A percentile compares a stretch with the other conserved stretches of the same genome.
phyloP scores from a whole-genome alignment of 2,329 filamentous ascomycete genomes.

The Penicillium sp. region DNA sequence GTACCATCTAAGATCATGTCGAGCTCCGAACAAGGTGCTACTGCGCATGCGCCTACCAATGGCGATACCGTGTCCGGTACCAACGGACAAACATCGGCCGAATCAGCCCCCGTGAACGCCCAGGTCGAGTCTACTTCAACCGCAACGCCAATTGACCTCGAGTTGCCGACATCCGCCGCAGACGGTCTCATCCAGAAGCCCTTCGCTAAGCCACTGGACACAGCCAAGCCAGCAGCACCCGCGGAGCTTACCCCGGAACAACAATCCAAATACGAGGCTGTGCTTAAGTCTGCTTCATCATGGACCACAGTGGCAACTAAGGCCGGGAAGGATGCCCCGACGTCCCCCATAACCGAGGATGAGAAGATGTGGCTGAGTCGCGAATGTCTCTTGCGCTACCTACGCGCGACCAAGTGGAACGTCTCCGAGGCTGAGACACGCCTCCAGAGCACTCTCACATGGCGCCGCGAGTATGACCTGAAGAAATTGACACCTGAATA shows the following conservation, averaged over 20 bases:
- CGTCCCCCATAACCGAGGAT: conserved; percentile 60
- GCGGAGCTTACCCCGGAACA: conserved; percentile 65
- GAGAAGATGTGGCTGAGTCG: conserved; percentile 86
- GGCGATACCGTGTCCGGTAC: conserved; percentile 6
- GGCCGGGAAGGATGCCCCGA: conserved; percentile 49
- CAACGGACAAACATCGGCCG: not conserved
- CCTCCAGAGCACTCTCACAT: conserved; percentile 69
- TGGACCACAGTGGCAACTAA: conserved; percentile 65
- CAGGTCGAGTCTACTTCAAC: conserved; percentile 6
- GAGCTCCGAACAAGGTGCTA: conserved; percentile 1
- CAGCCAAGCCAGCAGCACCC: conserved; percentile 49
- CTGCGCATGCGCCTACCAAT: conserved; percentile 9
- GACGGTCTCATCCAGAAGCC: conserved; percentile 47
- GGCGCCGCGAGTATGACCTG: conserved; percentile 84
- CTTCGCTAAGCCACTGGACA: conserved; percentile 49
- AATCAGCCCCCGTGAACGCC: conserved; percentile 2
- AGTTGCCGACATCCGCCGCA: conserved; percentile 32
- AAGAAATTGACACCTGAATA: conserved; percentile 67
- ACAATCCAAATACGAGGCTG: conserved; percentile 66
- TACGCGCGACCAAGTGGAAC: conserved; percentile 88
- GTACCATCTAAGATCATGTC: conserved; percentile 1
- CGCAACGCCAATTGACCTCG: conserved; percentile 16
- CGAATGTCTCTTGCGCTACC: conserved; percentile 85
- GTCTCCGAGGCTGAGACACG: conserved; percentile 66
- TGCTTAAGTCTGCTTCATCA: conserved; percentile 60